Evolutionary conservation across 2,329 filamentous ascomycete genomes (phyloP).

Genomic region (Ceratocystis diversiconidia): DNA sequence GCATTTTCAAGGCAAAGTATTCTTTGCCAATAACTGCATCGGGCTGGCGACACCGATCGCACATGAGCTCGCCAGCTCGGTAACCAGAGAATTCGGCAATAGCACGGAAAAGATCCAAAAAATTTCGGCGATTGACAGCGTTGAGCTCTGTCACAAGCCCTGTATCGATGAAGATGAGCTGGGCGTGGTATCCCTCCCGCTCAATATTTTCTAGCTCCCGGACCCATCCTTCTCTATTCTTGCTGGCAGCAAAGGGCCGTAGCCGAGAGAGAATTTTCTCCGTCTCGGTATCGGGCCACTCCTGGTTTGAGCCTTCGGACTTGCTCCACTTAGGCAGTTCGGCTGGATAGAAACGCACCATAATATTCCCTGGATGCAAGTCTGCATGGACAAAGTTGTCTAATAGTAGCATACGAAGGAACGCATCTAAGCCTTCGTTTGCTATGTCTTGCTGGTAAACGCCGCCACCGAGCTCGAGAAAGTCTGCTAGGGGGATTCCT

Average conservation of each 20-base stretch:
- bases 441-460: conserved; percentile 90
- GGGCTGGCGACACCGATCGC: conserved; percentile 83
- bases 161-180: conserved; percentile 94
- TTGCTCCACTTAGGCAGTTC: conserved; percentile 43
- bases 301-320: conserved; percentile 26
- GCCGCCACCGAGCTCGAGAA: conserved; percentile 81
- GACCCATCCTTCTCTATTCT: conserved; percentile 56
- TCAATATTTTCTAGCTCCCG: conserved; percentile 64
- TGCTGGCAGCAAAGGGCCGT: conserved; percentile 50
- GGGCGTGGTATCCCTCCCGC: conserved; percentile 75
- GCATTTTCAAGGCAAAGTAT: conserved; percentile 90
- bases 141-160: conserved; percentile 92
- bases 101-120: conserved; percentile 88
- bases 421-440: conserved; percentile 86
- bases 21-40: conserved; percentile 79
- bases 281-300: conserved; percentile 58
- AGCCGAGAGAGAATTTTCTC: conserved; percentile 73
- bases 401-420: conserved; percentile 87
- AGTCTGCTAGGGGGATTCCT: conserved; percentile 79
- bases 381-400: conserved; percentile 98
- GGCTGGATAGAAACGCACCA: conserved; percentile 94
- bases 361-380: conserved; percentile 93
- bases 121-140: conserved; percentile 70
- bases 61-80: conserved; percentile 89
- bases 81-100: conserved; percentile 96